Evolutionary conservation across 345 rosid genomes (phyloP).

Genomic region (Rhodamnia rubescens): DNA sequence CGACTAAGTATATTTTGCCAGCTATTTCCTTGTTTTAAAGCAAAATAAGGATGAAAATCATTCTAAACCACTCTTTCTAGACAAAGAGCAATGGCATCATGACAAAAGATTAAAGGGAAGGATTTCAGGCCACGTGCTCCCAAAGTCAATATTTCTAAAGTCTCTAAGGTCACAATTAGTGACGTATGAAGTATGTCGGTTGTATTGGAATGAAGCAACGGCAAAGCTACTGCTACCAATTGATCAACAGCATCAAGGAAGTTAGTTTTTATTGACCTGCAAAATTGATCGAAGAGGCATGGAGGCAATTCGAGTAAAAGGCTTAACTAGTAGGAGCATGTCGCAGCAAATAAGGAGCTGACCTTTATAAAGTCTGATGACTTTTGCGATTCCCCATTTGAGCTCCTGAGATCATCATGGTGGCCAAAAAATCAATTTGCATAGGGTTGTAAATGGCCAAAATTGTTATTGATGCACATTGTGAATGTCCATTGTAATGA

Average conservation of each 20-base stretch:
- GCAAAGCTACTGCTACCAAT: background rate
- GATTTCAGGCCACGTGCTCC: background rate
- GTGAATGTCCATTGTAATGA: background rate
- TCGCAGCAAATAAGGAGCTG: background rate
- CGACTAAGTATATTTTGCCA: background rate
- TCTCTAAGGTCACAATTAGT: background rate
- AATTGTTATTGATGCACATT: background rate
- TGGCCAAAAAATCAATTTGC: background rate
- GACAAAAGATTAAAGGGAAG: background rate
- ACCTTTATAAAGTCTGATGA: slow-evolving; percentile 60
- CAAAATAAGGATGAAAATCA: background rate
- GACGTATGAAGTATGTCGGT: background rate
- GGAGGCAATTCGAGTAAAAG: background rate
- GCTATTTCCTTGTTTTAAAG: background rate
- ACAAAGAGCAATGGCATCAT: background rate
- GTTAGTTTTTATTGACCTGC: background rate
- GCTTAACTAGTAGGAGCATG: background rate
- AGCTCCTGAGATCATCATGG: slow-evolving; percentile 37
- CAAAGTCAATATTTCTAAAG: background rate
- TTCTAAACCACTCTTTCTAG: background rate
- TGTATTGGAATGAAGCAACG: background rate
- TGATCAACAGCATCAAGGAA: background rate
- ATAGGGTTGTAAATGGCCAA: background rate
- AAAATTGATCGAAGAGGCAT: background rate
- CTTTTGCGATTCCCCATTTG: slow-evolving; percentile 26